phyloP scores from a whole-genome alignment of 257 asterid genomes.

The Gynochthodes officinalis region DNA sequence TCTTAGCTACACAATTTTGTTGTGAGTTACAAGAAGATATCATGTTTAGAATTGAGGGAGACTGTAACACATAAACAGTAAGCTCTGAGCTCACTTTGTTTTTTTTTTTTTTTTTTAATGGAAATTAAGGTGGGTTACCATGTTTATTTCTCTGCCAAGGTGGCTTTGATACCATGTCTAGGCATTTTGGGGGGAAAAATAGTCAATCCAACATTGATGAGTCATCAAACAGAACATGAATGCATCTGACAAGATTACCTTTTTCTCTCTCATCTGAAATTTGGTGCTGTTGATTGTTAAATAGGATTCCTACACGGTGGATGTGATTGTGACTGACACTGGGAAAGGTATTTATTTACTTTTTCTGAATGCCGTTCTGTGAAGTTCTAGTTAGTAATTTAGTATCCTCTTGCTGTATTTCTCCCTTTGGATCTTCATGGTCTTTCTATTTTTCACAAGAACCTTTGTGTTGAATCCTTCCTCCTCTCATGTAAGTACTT shows the following conservation, averaged over 20 bases:
- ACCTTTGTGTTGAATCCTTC: not conserved
- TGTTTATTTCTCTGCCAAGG: not conserved
- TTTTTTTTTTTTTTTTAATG: not conserved
- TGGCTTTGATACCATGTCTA: not conserved
- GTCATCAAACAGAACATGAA: not conserved
- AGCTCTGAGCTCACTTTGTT: not conserved
- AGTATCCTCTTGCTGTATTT: not conserved
- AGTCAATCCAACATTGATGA: not conserved
- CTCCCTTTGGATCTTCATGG: not conserved
- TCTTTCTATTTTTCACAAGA: not conserved
- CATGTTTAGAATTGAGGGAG: not conserved
- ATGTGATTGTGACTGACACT: slow-evolving; percentile 58
- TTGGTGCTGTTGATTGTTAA: slow-evolving; percentile 11
- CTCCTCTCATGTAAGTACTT: not conserved
- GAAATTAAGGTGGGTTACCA: not conserved
- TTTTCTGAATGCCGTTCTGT: not conserved
- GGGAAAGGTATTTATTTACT: slow-evolving; percentile 59
- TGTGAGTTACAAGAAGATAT: no score
- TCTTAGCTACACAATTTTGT: not conserved
- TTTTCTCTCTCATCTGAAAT: not conserved
- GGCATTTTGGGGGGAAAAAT: not conserved
- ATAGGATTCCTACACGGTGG: slow-evolving; percentile 74
- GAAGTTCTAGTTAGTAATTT: not conserved
- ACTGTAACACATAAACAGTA: not conserved
- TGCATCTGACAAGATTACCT: not conserved